Evolutionary conservation across 306 rosid genomes (phyloP).

Genomic region (Castanea sativa): DNA sequence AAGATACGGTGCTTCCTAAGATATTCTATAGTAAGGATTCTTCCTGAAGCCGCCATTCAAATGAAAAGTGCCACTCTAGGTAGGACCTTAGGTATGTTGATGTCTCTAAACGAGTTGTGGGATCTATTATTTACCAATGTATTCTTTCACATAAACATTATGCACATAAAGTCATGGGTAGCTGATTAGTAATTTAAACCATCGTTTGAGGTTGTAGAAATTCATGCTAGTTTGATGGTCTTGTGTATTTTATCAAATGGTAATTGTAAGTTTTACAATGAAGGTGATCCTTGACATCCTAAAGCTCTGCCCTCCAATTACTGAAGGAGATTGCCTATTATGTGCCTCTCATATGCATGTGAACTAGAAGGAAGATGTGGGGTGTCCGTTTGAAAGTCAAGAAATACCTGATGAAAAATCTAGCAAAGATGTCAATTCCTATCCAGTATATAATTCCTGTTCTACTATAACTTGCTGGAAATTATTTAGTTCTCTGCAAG

Average conservation of each 20-base stretch:
- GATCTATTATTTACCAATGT: neutral
- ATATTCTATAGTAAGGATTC: no score
- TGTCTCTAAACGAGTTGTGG: neutral
- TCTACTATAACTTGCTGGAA: neutral
- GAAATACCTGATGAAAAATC: neutral
- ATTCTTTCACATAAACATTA: neutral
- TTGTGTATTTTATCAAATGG: neutral
- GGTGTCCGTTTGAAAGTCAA: neutral
- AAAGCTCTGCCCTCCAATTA: neutral
- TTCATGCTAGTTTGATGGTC: neutral
- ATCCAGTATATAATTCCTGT: neutral
- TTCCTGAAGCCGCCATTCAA: no score
- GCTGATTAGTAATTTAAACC: neutral
- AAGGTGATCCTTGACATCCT: neutral
- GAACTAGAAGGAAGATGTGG: neutral
- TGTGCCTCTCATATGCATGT: slow-evolving; percentile 1
- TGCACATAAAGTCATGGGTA: neutral
- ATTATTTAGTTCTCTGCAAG: neutral
- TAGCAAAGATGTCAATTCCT: neutral
- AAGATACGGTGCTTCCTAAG: no score
- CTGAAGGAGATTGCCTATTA: neutral
- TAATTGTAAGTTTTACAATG: neutral
- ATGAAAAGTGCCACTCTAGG: no score
- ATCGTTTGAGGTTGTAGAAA: neutral
- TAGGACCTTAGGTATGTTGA: neutral